Base-by-base conservation (phyloP, 2,329 filamentous ascomycete species). In the Calonectria pseudoturangicola region DNA sequence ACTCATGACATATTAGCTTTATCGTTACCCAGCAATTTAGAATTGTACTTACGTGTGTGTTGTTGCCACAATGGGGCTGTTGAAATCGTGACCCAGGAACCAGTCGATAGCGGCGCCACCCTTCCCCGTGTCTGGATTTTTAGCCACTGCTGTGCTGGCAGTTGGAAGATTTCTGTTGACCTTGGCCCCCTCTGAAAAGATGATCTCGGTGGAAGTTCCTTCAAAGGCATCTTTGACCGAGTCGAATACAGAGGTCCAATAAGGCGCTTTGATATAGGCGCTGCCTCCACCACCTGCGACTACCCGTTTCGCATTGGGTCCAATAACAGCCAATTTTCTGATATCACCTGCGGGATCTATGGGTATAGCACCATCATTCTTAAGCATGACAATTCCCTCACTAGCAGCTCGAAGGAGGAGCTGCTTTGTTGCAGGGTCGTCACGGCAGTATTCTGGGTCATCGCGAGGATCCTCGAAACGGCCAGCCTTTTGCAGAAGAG, bases 241-340 rank as follows among this genome's bases (percentile, higher is more conserved):
- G 33, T 58, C 54, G 15, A 58, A 58, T 16, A 58, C 54, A 16
- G 54, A 58, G 13, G 54, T 58, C 54, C 54, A 58, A 21, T 58
- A 58, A 12, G 54, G 54, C 33, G 54, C n/a, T 41, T 58, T 58
- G 54, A 58, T 58, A 33, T 58, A 58, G 12, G 54, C 54, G 12
- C 54, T 58, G 2, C 54, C 54, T 4, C 54, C 54, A 3, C 54
- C 54, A 18, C 54, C 54, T 4, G 54, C 54, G 12, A 58, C 54
- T 16, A 58, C 54, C n/a, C 54, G 54, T 8, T 58, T 58, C 2
- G 54, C 54, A 58, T 58, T 58, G 21, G 54, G 54, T 18, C 54
- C 54, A 15, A 58, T 33, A 41, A 58, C 5, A 1, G 54, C 54
- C n/a, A 58, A 15, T 41, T 58, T 58, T 7, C 41, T 41, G 8